Conservation (phyloP, 306 rosid species). For the Cucurbita ficifolia region DNA sequence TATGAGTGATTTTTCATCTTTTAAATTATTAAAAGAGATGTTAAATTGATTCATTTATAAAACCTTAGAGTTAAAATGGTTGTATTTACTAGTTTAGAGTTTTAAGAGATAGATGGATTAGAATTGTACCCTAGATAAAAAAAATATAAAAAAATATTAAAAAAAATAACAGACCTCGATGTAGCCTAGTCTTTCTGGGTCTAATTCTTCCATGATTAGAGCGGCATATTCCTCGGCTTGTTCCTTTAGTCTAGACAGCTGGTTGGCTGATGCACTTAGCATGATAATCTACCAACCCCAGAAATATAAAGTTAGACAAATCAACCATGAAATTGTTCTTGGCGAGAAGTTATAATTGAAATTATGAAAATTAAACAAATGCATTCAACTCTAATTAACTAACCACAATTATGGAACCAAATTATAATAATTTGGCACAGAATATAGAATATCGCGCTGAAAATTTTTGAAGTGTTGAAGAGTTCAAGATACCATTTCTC, state of each 20-base stretch:
- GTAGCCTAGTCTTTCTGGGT: slow-evolving; percentile 91
- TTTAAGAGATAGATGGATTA: too few species aligned
- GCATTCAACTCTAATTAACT: neutral
- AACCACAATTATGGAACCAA: neutral
- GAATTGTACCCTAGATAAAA: too few species aligned
- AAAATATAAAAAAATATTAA: too few species aligned
- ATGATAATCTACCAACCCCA: slow-evolving; percentile 51
- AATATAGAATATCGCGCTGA: neutral
- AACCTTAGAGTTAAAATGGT: too few species aligned
- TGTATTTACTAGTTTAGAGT: too few species aligned
- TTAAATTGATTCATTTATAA: too few species aligned
- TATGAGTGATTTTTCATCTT: too few species aligned
- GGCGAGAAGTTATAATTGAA: neutral
- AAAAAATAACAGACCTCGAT: slow-evolving; percentile 51
- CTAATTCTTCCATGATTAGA: slow-evolving; percentile 93
- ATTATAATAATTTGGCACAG: neutral
- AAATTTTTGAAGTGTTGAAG: neutral
- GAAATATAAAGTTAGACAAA: neutral
- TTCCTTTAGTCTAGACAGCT: slow-evolving; percentile 79
- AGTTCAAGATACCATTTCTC: neutral
- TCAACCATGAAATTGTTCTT: neutral
- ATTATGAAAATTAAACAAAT: neutral
- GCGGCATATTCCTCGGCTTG: slow-evolving; percentile 99
- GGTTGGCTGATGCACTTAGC: slow-evolving; percentile 95
- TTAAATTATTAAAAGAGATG: too few species aligned